Percentiles rank a stretch among this genome's conserved stretches.
phyloP scores from a whole-genome alignment of 306 rosid species.

The Vigna radiata region DNA sequence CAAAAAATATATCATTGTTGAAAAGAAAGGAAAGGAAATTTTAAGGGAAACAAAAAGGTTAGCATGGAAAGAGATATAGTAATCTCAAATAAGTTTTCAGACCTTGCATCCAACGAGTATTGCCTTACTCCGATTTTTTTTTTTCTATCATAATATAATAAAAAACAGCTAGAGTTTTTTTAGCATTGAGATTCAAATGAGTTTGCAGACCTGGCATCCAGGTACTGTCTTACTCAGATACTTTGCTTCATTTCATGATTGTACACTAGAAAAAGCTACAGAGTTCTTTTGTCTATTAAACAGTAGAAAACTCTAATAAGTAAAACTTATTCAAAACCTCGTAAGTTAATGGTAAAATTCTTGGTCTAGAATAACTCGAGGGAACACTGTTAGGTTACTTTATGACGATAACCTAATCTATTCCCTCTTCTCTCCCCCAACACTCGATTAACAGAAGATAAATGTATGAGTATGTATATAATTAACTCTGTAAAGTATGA shows the following conservation, averaged over 20 bases:
- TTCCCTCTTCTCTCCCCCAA: too few relatives aligned
- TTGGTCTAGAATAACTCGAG: neutral
- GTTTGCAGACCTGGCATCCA: slow-evolving; percentile 5
- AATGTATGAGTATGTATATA: too few relatives aligned
- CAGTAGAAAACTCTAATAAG: neutral
- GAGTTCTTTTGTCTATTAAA: neutral
- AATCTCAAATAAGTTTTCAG: neutral
- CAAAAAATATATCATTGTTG: neutral
- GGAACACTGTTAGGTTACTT: too few relatives aligned
- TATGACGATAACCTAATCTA: too few relatives aligned
- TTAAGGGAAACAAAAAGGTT: neutral
- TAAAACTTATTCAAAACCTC: slow-evolving; percentile 14
- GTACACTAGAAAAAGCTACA: neutral
- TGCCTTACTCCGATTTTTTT: neutral
- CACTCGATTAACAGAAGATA: too few relatives aligned
- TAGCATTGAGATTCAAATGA: neutral
- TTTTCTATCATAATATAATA: neutral
- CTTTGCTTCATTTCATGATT: neutral
- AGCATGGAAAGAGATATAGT: neutral
- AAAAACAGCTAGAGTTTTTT: neutral
- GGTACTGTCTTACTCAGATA: neutral
- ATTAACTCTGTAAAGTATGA: too few relatives aligned
- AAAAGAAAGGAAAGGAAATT: neutral
- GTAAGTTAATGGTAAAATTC: neutral
- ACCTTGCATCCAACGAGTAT: neutral